Evolutionary conservation across 1,139 yeast species (phyloP).

Genomic region (Oligophagozyma castellii): DNA sequence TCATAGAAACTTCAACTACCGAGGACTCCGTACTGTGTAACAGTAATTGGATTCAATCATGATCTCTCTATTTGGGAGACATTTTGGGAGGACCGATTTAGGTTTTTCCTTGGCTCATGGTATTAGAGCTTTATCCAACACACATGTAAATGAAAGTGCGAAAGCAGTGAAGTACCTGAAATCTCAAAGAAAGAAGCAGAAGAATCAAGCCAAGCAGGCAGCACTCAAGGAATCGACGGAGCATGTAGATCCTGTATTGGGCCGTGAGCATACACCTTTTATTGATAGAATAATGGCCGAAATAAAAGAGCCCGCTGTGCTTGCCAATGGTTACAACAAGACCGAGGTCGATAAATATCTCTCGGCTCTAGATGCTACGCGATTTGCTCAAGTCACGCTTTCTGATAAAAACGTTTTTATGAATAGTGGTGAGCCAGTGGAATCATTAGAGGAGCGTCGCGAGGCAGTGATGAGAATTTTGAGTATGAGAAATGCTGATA

Average conservation of each 20-base stretch:
- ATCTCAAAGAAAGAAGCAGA: conserved; percentile 26
- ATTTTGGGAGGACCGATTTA: no score
- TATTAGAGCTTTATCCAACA: background rate
- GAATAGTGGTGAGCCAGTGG: conserved; percentile 20
- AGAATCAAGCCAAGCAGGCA: conserved; percentile 26
- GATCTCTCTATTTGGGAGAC: background rate
- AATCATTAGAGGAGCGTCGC: conserved; percentile 45
- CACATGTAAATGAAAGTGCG: conserved; percentile 9
- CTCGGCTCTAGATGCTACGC: conserved; percentile 62
- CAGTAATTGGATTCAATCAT: background rate
- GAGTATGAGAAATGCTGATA: conserved; percentile 56
- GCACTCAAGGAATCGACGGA: conserved; percentile 17
- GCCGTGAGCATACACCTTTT: conserved; percentile 55
- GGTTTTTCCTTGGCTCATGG: conserved; percentile 2
- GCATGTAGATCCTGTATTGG: conserved; percentile 67
- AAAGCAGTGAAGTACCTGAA: conserved; percentile 21
- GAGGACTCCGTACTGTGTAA: no score
- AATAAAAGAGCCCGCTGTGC: conserved; percentile 43
- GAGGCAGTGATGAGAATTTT: conserved; percentile 61
- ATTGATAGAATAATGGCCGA: conserved; percentile 53
- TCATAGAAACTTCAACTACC: no score
- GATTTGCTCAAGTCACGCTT: conserved; percentile 29
- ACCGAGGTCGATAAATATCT: conserved; percentile 62
- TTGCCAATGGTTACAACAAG: conserved; percentile 46
- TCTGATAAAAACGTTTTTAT: conserved; percentile 16